phyloP scores from a whole-genome alignment of 2,329 filamentous ascomycete genomes.

The Scytalidium lignicola region DNA sequence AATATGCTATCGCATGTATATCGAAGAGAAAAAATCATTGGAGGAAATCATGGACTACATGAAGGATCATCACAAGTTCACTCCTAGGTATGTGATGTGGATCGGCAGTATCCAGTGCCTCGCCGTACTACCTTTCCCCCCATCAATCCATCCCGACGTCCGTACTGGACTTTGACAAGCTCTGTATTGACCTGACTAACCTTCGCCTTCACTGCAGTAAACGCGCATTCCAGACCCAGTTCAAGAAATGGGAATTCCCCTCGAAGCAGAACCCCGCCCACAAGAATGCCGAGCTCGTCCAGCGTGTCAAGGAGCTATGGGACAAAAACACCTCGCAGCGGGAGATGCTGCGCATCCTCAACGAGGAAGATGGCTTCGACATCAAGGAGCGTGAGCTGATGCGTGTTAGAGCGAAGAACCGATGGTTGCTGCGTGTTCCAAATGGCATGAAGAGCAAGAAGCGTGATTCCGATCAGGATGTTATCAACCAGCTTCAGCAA shows the following conservation, averaged over 20 bases:
- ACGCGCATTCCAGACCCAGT: constrained; percentile 70
- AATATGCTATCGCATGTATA: constrained; percentile 67
- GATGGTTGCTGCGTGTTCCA: constrained; percentile 59
- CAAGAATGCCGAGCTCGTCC: constrained; percentile 62
- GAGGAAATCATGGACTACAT: constrained; percentile 72
- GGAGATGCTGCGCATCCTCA: constrained; percentile 67
- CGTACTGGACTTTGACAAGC: constrained; percentile 5
- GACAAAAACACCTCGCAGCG: constrained; percentile 65
- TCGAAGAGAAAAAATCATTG: constrained; percentile 67
- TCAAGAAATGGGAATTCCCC: constrained; percentile 75
- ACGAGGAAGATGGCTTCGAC: constrained; percentile 64
- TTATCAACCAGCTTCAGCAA: constrained; percentile 27
- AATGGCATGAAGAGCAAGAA: constrained; percentile 49
- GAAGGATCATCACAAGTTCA: constrained; percentile 58
- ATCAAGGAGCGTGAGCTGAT: constrained; percentile 68
- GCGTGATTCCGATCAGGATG: constrained; percentile 25
- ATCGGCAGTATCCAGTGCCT: constrained; percentile 8
- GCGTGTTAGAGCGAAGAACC: constrained; percentile 63
- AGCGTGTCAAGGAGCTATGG: constrained; percentile 72
- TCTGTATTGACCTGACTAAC: constrained; percentile 12
- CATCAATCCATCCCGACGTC: constrained; percentile 14
- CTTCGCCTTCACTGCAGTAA: constrained; percentile 46
- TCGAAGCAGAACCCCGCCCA: constrained; percentile 68
- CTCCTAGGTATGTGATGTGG: constrained; percentile 54
- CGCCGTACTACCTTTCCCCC: constrained; percentile 16